Conservation (phyloP, 2,329 filamentous ascomycete species). For the Grosmannia clavigera region DNA sequence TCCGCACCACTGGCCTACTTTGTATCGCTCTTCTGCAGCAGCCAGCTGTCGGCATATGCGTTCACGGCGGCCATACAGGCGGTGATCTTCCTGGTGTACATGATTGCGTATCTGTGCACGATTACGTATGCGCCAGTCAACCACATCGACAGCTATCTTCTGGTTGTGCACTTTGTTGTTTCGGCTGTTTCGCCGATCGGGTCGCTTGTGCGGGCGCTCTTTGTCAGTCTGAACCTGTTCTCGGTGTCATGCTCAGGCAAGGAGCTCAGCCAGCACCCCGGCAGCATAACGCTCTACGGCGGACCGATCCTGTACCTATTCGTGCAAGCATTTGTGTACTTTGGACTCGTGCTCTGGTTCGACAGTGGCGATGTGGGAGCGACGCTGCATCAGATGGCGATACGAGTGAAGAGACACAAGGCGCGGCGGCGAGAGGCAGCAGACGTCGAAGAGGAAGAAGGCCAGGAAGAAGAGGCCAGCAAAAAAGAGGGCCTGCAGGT, state of each 20-base stretch:
- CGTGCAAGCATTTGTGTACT: conserved; percentile 58
- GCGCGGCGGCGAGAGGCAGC: conserved; percentile 14
- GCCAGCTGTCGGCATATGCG: conserved; percentile 74
- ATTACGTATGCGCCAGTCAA: conserved; percentile 63
- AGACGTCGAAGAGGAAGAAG: conserved; percentile 1
- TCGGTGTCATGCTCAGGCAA: conserved; percentile 61
- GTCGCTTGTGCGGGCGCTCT: conserved; percentile 60
- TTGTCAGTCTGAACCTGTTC: conserved; percentile 73
- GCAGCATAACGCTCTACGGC: conserved; percentile 61
- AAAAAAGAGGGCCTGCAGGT: conserved; percentile 62
- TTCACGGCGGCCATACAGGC: conserved; percentile 69
- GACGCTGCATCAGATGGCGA: conserved; percentile 22
- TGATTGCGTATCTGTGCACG: conserved; percentile 59
- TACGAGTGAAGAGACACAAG: background rate
- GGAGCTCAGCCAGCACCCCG: conserved; percentile 54
- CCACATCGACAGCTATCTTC: conserved; percentile 53
- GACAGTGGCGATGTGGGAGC: conserved; percentile 59
- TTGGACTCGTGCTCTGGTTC: conserved; percentile 62
- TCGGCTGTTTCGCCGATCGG: conserved; percentile 64
- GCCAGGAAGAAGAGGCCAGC: background rate
- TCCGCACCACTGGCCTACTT: conserved; percentile 69
- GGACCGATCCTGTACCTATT: conserved; percentile 76
- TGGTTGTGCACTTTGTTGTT: conserved; percentile 63
- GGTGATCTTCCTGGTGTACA: conserved; percentile 56
- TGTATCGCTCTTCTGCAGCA: conserved; percentile 66